Evolutionary conservation across 2,329 filamentous ascomycete species (phyloP).

Genomic region (Aspergillus eucalypticola): DNA sequence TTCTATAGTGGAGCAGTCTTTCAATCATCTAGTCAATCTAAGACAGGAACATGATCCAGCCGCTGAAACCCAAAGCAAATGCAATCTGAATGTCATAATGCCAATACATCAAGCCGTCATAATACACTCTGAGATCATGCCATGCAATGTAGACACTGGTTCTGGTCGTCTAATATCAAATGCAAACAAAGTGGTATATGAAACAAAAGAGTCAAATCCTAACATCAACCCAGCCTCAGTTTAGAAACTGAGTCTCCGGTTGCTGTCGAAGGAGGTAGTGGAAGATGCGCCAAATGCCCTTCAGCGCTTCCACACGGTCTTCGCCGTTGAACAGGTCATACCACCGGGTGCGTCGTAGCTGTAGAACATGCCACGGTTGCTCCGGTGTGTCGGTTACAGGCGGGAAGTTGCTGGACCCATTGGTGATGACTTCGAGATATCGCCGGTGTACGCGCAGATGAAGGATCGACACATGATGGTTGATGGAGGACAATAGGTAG

Average conservation of each 20-base stretch:
- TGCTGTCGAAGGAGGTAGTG: slow-evolving; percentile 50
- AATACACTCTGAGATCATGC: too few species aligned
- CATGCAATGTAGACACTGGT: too few species aligned
- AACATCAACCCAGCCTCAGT: not conserved
- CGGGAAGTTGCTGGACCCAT: slow-evolving; percentile 39
- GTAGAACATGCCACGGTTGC: slow-evolving; percentile 53
- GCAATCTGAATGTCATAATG: too few species aligned
- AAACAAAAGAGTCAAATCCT: not conserved
- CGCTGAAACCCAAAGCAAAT: not conserved
- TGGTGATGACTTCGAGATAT: slow-evolving; percentile 58
- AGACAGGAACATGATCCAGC: not conserved
- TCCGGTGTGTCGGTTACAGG: slow-evolving; percentile 26
- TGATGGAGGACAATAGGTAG: slow-evolving; percentile 62
- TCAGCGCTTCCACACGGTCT: slow-evolving; percentile 58
- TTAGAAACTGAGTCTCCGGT: not conserved
- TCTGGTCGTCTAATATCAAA: not conserved
- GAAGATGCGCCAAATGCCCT: slow-evolving; percentile 60
- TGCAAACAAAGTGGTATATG: not conserved
- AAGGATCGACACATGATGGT: slow-evolving; percentile 62
- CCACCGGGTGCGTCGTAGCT: slow-evolving; percentile 59
- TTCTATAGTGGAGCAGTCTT: too few species aligned
- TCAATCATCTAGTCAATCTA: too few species aligned
- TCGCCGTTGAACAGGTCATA: slow-evolving; percentile 58
- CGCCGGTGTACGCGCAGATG: slow-evolving; percentile 58
- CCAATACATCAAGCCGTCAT: too few species aligned